These are phyloP conservation scores for Apiospora hydei DNA, from an alignment of 2,329 filamentous ascomycete genomes.

Conservation along the genomic window DNA sequence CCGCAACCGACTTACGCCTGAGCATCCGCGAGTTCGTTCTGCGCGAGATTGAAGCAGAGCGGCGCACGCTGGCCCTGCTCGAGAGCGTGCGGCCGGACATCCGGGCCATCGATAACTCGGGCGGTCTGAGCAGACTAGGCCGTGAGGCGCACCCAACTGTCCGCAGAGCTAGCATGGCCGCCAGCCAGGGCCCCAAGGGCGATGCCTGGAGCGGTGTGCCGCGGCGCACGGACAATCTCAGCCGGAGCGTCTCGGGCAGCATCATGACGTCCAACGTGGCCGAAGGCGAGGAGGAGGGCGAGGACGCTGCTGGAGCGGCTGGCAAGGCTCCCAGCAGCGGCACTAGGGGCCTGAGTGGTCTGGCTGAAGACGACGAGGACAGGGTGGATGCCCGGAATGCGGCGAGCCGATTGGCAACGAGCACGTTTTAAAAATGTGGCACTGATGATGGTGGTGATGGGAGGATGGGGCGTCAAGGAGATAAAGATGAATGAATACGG, in stretches of 20 bases:
- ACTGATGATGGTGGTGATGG: slow-evolving; percentile 4
- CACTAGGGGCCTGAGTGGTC: slow-evolving; percentile 60
- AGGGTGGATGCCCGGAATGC: slow-evolving; percentile 95
- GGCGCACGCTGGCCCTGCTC: slow-evolving; percentile 88
- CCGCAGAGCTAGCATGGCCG: slow-evolving; percentile 79
- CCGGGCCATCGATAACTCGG: slow-evolving; percentile 87
- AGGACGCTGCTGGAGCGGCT: slow-evolving; percentile 38
- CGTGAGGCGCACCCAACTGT: slow-evolving; percentile 82
- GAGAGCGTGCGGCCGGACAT: slow-evolving; percentile 94
- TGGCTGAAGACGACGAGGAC: slow-evolving; percentile 90
- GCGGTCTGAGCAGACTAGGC: slow-evolving; percentile 87
- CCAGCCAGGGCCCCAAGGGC: slow-evolving; percentile 95
- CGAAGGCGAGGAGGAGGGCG: slow-evolving; percentile 62
- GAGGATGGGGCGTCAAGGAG: slow-evolving; percentile 13
- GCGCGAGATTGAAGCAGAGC: slow-evolving; percentile 93
- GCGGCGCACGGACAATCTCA: slow-evolving; percentile 78
- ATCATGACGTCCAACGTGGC: slow-evolving; percentile 71
- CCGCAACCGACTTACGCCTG: slow-evolving; percentile 80
- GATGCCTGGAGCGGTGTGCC: slow-evolving; percentile 97
- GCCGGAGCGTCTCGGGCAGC: slow-evolving; percentile 78
- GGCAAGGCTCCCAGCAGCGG: slow-evolving; percentile 48
- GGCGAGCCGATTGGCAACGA: slow-evolving; percentile 89
- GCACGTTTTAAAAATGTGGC: slow-evolving; percentile 74
- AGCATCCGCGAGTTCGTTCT: slow-evolving; percentile 92
- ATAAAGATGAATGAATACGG: slow-evolving; percentile 1